Base-by-base conservation (phyloP, 352 stramenopile genomes). In the Globisporangium alternatum region DNA sequence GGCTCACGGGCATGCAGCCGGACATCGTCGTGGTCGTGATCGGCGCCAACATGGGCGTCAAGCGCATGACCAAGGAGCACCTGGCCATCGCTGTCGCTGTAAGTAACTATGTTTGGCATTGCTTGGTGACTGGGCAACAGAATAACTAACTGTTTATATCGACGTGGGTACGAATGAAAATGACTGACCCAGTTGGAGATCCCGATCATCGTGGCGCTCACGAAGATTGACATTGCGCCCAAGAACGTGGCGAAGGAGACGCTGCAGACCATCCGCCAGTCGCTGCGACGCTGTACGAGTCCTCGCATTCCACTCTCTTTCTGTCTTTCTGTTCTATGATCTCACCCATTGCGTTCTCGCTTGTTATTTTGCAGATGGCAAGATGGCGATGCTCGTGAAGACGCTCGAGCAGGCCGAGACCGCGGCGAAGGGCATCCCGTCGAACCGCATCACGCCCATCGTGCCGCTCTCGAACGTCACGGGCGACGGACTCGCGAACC, bases 381-480 rank as follows among this genome's bases (percentile, higher is more conserved):
- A 97, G 70, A 97, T 97, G 88, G 87, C 87, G 39, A 98, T 97
- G 81, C 87, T 97, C 8, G 90, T 98, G 39, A 97, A 97, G 77
- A 90, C 75, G 54, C 67, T 74, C 37, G 82, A 91, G 59, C 83
- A 98, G 68, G 88, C 97, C 0, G 64, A 83, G 44, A 91, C 86
- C 1, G 93, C 94, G 10, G 90, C 90, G 5, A 95, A 97, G 66
- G 80, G 87, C 59, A 90, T 98, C 51, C 84, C 83, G 31, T 96
- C 84, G 37, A 97, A 97, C 69, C 84, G 93, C 41, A 83, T 99
- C 48, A 98, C 96, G 41, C 98, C 98, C 6, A 97, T 99, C 62
- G 88, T 99, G 72, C 91, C 97, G 10, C 95, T 99, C 39, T 99
- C 96, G 2, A 98, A 98, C 78, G 98, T 99, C 10, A 99, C 96